A percentile compares a stretch with the other conserved stretches of the same genome.
phyloP scores from a whole-genome alignment of 305 asterid genomes.

The Euphrasia arctica region DNA sequence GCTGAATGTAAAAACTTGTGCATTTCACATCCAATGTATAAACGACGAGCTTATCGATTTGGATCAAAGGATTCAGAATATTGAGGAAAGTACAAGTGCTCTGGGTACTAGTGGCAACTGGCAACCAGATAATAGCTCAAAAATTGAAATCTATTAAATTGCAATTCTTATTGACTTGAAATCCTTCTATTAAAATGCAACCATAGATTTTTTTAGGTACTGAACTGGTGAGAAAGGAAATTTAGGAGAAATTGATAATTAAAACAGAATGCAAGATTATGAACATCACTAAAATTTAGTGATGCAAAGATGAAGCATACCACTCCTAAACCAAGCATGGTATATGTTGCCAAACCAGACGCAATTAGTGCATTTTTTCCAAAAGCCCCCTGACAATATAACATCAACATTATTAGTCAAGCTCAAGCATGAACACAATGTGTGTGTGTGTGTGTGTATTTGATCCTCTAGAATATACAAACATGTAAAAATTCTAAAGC shows the following conservation, averaged over 20 bases:
- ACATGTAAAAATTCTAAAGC: neutral
- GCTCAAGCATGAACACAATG: neutral
- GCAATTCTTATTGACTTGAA: neutral
- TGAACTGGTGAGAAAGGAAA: neutral
- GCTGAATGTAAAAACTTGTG: neutral
- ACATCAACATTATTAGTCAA: slow-evolving; percentile 12
- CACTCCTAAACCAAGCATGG: slow-evolving; percentile 78
- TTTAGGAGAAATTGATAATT: neutral
- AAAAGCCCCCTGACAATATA: slow-evolving; percentile 58
- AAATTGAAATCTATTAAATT: neutral
- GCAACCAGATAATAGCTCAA: neutral
- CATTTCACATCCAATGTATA: neutral
- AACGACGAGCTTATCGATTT: neutral
- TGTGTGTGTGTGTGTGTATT: too few relatives aligned
- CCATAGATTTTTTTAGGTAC: neutral
- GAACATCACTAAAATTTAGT: slow-evolving; percentile 6
- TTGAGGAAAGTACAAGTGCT: too few relatives aligned
- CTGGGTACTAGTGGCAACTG: too few relatives aligned
- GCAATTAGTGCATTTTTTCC: slow-evolving; percentile 61
- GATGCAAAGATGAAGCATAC: slow-evolving; percentile 36
- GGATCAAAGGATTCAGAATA: neutral
- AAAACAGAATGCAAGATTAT: slow-evolving; percentile 2
- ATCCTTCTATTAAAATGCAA: neutral
- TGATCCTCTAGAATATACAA: too few relatives aligned
- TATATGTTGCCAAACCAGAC: slow-evolving; percentile 69